phyloP scores from a whole-genome alignment of 2,329 filamentous ascomycete species.

The Pseudogymnoascus sp. region DNA sequence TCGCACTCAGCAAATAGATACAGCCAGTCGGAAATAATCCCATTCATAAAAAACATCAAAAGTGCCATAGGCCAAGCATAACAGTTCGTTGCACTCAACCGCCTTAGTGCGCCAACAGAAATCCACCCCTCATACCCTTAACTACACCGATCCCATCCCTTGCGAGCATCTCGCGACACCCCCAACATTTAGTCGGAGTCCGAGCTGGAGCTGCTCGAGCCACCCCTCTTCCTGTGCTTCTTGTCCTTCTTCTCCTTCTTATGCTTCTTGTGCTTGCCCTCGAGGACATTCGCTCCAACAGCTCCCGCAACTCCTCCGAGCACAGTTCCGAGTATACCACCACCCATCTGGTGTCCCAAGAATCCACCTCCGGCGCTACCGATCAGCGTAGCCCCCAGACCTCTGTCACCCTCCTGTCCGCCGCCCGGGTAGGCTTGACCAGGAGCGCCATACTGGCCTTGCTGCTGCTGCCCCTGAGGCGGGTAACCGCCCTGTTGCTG shows the following conservation, averaged over 20 bases:
- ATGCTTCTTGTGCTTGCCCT: slow-evolving; percentile 37
- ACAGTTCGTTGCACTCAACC: slow-evolving; percentile 5
- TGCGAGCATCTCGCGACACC: background rate
- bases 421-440: slow-evolving; percentile 14
- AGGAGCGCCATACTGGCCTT: slow-evolving; percentile 15
- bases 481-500: slow-evolving; percentile 1
- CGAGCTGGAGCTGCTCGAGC: background rate
- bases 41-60: background rate
- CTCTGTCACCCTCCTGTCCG: slow-evolving; percentile 43
- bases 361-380: slow-evolving; percentile 50
- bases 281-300: slow-evolving; percentile 48
- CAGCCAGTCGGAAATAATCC: background rate
- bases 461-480: slow-evolving; percentile 10
- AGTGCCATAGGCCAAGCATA: background rate
- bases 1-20: background rate
- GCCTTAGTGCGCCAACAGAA: background rate
- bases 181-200: slow-evolving; percentile 5
- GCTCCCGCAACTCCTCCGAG: slow-evolving; percentile 49
- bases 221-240: slow-evolving; percentile 17
- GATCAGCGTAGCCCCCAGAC: slow-evolving; percentile 48
- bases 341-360: slow-evolving; percentile 48
- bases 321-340: slow-evolving; percentile 47
- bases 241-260: slow-evolving; percentile 26
- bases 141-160: background rate
- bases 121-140: background rate